A percentile compares a stretch with the other conserved stretches of the same genome.
phyloP scores from a whole-genome alignment of 805 yeast species.

The Myxozyma lipomycoides region DNA sequence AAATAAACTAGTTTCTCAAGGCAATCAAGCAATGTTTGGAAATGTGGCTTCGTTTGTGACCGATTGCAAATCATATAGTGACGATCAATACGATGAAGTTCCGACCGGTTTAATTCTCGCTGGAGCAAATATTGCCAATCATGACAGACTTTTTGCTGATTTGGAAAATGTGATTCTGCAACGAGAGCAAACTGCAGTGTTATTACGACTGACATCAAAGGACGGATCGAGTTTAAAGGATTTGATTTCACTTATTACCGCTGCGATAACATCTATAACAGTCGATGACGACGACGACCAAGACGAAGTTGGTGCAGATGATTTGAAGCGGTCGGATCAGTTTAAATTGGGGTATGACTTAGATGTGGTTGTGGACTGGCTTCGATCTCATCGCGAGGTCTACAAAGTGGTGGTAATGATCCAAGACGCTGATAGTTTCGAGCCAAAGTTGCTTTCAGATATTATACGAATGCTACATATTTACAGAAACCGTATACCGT shows the following conservation, averaged over 20 bases:
- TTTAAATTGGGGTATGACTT: slow-evolving; percentile 40
- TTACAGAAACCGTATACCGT: slow-evolving; percentile 35
- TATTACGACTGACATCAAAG: slow-evolving; percentile 36
- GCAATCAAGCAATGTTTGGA: not conserved
- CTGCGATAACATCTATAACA: slow-evolving; percentile 31
- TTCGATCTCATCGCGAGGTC: slow-evolving; percentile 12
- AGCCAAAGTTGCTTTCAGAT: slow-evolving; percentile 31
- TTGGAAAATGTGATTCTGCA: slow-evolving; percentile 14
- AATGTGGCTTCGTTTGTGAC: not conserved
- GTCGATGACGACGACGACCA: slow-evolving; percentile 23
- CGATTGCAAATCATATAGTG: slow-evolving; percentile 1
- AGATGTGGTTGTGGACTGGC: slow-evolving; percentile 38
- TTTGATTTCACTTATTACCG: slow-evolving; percentile 36
- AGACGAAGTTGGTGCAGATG: not conserved
- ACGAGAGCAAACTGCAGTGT: slow-evolving; percentile 4
- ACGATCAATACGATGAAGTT: slow-evolving; percentile 22
- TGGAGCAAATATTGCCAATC: slow-evolving; percentile 38
- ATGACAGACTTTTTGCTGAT: slow-evolving; percentile 33
- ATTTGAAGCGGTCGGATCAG: slow-evolving; percentile 15
- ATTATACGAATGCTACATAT: slow-evolving; percentile 36
- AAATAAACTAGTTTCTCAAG: not conserved
- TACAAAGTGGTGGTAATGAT: slow-evolving; percentile 33
- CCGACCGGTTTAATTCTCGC: slow-evolving; percentile 35
- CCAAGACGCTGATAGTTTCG: slow-evolving; percentile 42
- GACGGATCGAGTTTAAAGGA: slow-evolving; percentile 39